Conservation (phyloP, 805 yeast species). For the Clavispora vitiphila region DNA sequence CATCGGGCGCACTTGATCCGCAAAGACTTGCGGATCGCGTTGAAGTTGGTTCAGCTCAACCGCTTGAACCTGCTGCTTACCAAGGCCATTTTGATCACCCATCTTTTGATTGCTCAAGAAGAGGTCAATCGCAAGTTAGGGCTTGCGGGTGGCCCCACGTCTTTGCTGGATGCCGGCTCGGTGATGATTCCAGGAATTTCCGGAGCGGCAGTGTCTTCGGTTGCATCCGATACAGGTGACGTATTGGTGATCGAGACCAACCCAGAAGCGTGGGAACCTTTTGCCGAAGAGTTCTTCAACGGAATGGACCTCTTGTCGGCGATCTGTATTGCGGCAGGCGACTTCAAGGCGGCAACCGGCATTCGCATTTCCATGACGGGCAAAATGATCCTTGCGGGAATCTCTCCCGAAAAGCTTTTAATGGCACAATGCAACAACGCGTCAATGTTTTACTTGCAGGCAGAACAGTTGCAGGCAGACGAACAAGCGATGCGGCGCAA, state of each 20-base stretch:
- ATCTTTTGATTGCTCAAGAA: slow-evolving; percentile 59
- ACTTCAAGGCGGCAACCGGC: slow-evolving; percentile 53
- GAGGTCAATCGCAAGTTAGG: slow-evolving; percentile 48
- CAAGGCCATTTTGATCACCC: slow-evolving; percentile 57
- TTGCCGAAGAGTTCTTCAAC: slow-evolving; percentile 70
- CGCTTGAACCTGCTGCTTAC: slow-evolving; percentile 41
- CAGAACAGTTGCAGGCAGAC: slow-evolving; percentile 55
- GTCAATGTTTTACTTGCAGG: slow-evolving; percentile 60
- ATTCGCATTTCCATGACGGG: slow-evolving; percentile 60
- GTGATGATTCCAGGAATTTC: not conserved
- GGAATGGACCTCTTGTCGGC: slow-evolving; percentile 76
- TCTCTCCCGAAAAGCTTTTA: slow-evolving; percentile 58
- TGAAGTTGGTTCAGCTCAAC: slow-evolving; percentile 60
- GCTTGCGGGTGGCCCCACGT: slow-evolving; percentile 1
- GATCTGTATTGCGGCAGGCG: slow-evolving; percentile 64
- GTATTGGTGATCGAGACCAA: slow-evolving; percentile 24
- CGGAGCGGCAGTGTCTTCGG: not conserved
- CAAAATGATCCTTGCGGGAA: slow-evolving; percentile 71
- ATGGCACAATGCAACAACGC: slow-evolving; percentile 68
- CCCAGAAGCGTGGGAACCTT: slow-evolving; percentile 64
- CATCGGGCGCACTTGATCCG: slow-evolving; percentile 58
- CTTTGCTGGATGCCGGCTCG: slow-evolving; percentile 2
- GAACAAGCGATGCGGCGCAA: slow-evolving; percentile 28
- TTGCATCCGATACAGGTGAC: not conserved
- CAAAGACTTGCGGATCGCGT: slow-evolving; percentile 63